Conservation (phyloP, 1,284 basidiomycete genomes). For the Austroboletus niveus region DNA sequence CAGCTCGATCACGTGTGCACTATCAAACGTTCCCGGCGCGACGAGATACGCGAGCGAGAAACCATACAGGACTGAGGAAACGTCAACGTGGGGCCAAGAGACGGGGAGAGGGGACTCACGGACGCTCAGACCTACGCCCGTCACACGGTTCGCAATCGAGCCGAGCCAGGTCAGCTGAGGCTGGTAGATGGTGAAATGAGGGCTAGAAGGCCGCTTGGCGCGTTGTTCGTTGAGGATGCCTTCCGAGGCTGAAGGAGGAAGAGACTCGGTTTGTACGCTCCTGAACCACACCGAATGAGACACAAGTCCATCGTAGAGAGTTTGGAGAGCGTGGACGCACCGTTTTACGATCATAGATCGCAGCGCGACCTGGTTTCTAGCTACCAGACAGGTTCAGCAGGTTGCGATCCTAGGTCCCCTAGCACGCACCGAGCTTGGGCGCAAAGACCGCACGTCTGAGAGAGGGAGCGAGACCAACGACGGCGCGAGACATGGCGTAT, state of each 20-base stretch:
- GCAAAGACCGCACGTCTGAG: constrained; percentile 51
- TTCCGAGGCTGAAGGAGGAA: constrained; percentile 56
- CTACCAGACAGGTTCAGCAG: constrained; percentile 21
- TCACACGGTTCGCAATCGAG: constrained; percentile 85
- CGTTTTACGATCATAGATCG: constrained; percentile 47
- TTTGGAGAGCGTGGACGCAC: constrained; percentile 32
- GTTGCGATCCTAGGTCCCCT: rapidly evolving
- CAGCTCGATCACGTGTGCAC: constrained; percentile 73
- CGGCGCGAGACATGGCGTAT: constrained; percentile 47
- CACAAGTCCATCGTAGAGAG: not conserved
- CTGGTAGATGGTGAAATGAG: constrained; percentile 96
- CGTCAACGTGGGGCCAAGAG: not conserved
- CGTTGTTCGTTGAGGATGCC: constrained; percentile 87
- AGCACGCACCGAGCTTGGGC: constrained; percentile 45
- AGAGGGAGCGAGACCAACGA: constrained; percentile 55
- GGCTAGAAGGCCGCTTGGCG: constrained; percentile 80
- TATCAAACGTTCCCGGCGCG: constrained; percentile 78
- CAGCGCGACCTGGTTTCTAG: constrained; percentile 43
- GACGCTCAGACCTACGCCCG: constrained; percentile 77
- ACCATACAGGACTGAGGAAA: constrained; percentile 76
- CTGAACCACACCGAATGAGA: constrained; percentile 28
- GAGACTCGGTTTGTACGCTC: constrained; percentile 60
- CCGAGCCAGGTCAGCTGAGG: constrained; percentile 89
- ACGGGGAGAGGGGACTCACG: constrained; percentile 49
- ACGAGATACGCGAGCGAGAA: constrained; percentile 87